phyloP scores from a whole-genome alignment of 257 asterid genomes.

The Forsythia viridissima region DNA sequence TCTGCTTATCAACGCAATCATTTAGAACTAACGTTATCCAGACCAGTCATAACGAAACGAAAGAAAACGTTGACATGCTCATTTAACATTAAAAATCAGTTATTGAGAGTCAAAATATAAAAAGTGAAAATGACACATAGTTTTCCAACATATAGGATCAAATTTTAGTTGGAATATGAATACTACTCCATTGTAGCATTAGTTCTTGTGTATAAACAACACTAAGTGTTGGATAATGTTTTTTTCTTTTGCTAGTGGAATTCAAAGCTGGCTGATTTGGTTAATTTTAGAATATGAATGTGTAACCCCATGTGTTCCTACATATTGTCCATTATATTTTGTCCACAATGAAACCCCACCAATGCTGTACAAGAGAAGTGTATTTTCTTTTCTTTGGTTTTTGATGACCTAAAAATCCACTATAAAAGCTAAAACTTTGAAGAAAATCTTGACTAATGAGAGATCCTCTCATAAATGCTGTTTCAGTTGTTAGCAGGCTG shows the following conservation, averaged over 20 bases:
- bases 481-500: neutral
- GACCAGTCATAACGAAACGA: no score
- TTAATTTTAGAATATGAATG: neutral
- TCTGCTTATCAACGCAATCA: no score
- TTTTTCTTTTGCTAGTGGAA: neutral
- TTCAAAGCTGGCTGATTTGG: neutral
- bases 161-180: neutral
- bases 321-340: neutral
- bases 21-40: no score
- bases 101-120: no score
- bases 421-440: neutral
- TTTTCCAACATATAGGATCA: no score
- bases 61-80: no score
- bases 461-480: neutral
- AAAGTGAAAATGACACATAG: no score
- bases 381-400: neutral
- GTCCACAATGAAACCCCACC: neutral
- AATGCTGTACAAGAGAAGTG: neutral
- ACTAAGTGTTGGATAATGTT: neutral
- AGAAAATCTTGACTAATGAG: neutral
- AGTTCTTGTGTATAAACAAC: neutral
- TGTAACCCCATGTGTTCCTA: neutral
- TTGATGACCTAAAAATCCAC: slow-evolving; percentile 38
- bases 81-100: no score
- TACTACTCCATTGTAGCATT: neutral